Percentiles rank a stretch among this genome's conserved stretches.
Conservation (phyloP, 2,329 filamentous ascomycete genomes). For the Aspergillus amoenus region DNA sequence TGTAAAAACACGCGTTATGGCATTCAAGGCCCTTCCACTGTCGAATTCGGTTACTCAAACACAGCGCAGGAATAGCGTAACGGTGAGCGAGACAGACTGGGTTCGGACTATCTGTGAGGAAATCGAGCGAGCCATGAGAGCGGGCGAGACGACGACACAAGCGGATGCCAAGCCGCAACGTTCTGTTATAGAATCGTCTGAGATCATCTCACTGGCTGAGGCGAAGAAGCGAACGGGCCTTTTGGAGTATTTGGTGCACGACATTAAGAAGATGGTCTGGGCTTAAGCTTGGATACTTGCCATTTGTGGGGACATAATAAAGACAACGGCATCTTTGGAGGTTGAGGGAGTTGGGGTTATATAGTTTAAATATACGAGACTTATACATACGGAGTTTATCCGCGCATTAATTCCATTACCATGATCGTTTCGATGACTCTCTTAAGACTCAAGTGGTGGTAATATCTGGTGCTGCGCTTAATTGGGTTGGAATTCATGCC, state of each 20-base stretch:
- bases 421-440: neutral
- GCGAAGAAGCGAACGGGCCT: conserved; percentile 84
- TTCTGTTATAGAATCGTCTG: conserved; percentile 54
- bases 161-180: conserved; percentile 12
- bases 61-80: conserved; percentile 16
- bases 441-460: neutral
- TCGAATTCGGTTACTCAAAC: conserved; percentile 29
- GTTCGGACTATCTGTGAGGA: conserved; percentile 69
- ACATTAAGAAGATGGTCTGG: conserved; percentile 94
- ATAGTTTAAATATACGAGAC: neutral
- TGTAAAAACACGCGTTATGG: conserved; percentile 36
- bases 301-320: neutral
- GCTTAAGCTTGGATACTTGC: conserved; percentile 37
- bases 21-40: conserved; percentile 45
- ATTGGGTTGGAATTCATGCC: no score
- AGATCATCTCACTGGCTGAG: conserved; percentile 81
- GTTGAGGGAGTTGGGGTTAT: neutral
- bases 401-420: neutral
- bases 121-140: conserved; percentile 66
- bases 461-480: neutral
- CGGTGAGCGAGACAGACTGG: conserved; percentile 52
- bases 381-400: neutral
- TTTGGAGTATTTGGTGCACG: conserved; percentile 83
- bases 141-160: conserved; percentile 43
- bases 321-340: neutral